These are phyloP conservation scores for Lizanozyma gosingica DNA, from an alignment of 1,139 yeast genomes.

Conservation along the genomic window DNA sequence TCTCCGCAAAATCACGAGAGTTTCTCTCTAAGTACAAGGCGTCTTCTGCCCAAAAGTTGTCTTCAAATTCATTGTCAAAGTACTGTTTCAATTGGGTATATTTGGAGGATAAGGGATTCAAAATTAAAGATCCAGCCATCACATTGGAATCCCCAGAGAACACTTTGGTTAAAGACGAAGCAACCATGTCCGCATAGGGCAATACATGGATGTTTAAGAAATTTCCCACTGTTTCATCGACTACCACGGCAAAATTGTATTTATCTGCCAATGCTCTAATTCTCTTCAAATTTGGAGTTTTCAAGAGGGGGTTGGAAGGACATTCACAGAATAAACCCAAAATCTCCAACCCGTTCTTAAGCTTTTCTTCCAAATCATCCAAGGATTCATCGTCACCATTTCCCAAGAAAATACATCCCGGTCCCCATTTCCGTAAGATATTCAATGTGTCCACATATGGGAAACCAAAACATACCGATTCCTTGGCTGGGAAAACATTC, in stretches of 20 bases:
- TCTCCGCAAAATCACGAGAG: slow-evolving; percentile 73
- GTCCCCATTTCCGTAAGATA: slow-evolving; percentile 81
- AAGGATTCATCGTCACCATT: slow-evolving; percentile 71
- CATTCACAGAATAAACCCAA: slow-evolving; percentile 80
- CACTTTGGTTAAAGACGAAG: slow-evolving; percentile 81
- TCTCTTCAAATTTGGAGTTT: slow-evolving; percentile 66
- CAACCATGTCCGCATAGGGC: slow-evolving; percentile 78
- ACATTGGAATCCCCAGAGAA: slow-evolving; percentile 94
- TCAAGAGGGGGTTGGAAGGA: slow-evolving; percentile 85
- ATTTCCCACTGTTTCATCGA: slow-evolving; percentile 93
- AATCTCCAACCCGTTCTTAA: slow-evolving; percentile 60
- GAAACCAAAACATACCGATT: slow-evolving; percentile 88
- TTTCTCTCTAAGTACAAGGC: slow-evolving; percentile 88
- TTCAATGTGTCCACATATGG: slow-evolving; percentile 92
- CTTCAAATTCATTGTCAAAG: slow-evolving; percentile 55
- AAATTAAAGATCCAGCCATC: slow-evolving; percentile 83
- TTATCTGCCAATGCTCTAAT: slow-evolving; percentile 59
- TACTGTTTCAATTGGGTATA: slow-evolving; percentile 46
- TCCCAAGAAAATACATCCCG: slow-evolving; percentile 77
- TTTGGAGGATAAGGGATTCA: slow-evolving; percentile 56
- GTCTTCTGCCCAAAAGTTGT: slow-evolving; percentile 86
- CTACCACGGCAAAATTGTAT: slow-evolving; percentile 66
- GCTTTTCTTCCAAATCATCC: slow-evolving; percentile 49
- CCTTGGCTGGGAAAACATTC: slow-evolving; percentile 30
- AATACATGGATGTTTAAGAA: slow-evolving; percentile 75